Conservation (phyloP, 768 basidiomycete species). For the Aureoboletus auriporus region DNA sequence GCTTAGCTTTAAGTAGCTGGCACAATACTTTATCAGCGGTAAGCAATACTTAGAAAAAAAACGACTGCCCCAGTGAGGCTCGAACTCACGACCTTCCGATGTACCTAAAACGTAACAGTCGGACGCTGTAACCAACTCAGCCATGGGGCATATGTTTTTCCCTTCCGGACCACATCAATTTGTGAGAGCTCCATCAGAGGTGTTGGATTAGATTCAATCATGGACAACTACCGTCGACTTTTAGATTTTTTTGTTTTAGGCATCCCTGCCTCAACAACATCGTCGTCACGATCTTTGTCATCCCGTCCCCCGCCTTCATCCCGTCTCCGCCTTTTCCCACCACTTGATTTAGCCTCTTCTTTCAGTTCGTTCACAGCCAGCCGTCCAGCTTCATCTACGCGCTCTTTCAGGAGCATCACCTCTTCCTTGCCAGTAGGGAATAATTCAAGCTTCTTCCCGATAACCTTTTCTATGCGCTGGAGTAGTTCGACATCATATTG, state of each 20-base stretch:
- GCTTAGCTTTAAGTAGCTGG: too few relatives aligned
- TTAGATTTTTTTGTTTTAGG: slow-evolving; percentile 59
- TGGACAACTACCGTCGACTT: slow-evolving; percentile 37
- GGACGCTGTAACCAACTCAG: slow-evolving; percentile 78
- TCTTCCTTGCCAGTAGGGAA: slow-evolving; percentile 89
- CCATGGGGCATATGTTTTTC: slow-evolving; percentile 51
- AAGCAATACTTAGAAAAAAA: neutral
- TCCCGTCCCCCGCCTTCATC: slow-evolving; percentile 53
- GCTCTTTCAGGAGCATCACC: slow-evolving; percentile 79
- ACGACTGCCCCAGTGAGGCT: slow-evolving; percentile 57
- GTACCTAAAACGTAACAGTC: slow-evolving; percentile 47
- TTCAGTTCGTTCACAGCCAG: slow-evolving; percentile 78
- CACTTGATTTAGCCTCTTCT: slow-evolving; percentile 57
- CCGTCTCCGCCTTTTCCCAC: slow-evolving; percentile 48
- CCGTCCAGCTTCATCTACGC: slow-evolving; percentile 82
- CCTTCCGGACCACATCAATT: too few relatives aligned
- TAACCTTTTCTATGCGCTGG: slow-evolving; percentile 90
- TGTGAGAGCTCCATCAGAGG: too few relatives aligned
- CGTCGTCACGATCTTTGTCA: slow-evolving; percentile 89
- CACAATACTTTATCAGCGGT: too few relatives aligned
- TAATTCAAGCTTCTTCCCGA: slow-evolving; percentile 87
- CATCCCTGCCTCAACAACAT: slow-evolving; percentile 88
- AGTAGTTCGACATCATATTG: slow-evolving; percentile 98
- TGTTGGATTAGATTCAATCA: too few relatives aligned
- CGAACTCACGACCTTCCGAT: slow-evolving; percentile 71